Conservation (phyloP, 2,329 filamentous ascomycete genomes). For the Fusarium sp. region DNA sequence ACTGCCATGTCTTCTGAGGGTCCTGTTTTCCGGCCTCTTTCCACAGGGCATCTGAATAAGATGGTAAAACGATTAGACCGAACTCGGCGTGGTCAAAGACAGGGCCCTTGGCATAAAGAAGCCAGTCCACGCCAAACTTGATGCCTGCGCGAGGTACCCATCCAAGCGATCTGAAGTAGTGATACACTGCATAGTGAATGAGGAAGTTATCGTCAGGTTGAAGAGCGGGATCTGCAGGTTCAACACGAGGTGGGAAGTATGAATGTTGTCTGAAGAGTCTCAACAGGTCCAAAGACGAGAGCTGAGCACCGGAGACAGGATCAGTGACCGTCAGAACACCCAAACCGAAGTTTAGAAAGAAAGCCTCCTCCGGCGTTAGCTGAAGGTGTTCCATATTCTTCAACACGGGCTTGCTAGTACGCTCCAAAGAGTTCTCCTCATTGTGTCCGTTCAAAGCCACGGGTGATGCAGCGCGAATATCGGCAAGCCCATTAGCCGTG, state of each 20-base stretch:
- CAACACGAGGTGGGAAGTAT: slow-evolving; percentile 69
- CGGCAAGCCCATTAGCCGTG: slow-evolving; percentile 8
- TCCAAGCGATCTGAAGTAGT: slow-evolving; percentile 94
- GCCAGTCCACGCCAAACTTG: slow-evolving; percentile 94
- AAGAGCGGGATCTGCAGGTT: slow-evolving; percentile 54
- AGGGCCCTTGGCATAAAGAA: slow-evolving; percentile 93
- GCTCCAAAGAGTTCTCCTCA: not conserved
- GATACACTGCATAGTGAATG: slow-evolving; percentile 88
- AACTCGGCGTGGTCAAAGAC: slow-evolving; percentile 97
- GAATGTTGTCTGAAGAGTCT: slow-evolving; percentile 75
- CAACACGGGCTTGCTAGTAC: slow-evolving; percentile 38
- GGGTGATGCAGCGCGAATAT: slow-evolving; percentile 21
- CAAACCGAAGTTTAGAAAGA: slow-evolving; percentile 86
- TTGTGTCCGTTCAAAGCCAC: slow-evolving; percentile 8
- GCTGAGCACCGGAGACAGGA: slow-evolving; percentile 53
- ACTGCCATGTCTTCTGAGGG: slow-evolving; percentile 73
- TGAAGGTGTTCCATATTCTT: slow-evolving; percentile 85
- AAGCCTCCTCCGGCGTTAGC: slow-evolving; percentile 87
- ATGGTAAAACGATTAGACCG: slow-evolving; percentile 83
- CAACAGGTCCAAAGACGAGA: slow-evolving; percentile 69
- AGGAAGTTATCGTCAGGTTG: slow-evolving; percentile 86
- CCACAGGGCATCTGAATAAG: slow-evolving; percentile 83
- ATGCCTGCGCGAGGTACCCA: slow-evolving; percentile 94
- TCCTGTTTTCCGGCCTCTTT: slow-evolving; percentile 62
- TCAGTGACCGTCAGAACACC: slow-evolving; percentile 76